Percentiles rank a stretch among this genome's conserved stretches.
phyloP scores from a whole-genome alignment of 2,329 filamentous ascomycete species.

The Lasiodiplodia gonubiensis region DNA sequence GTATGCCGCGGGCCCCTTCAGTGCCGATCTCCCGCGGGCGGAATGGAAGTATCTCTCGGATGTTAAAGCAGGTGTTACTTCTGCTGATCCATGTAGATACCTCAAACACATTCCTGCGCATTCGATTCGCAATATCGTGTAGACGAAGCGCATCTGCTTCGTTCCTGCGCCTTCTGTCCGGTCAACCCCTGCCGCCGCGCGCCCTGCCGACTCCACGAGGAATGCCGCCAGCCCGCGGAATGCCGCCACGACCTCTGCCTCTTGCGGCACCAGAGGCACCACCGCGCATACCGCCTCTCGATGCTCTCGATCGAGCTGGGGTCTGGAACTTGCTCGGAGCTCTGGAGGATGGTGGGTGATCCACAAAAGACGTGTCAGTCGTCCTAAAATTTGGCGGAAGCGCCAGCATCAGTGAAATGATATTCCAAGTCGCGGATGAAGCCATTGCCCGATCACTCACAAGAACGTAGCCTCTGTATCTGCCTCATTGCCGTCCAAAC shows the following conservation, averaged over 20 bases:
- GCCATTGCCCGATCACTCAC: constrained; percentile 54
- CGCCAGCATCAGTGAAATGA: neutral
- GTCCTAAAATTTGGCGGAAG: constrained; percentile 64
- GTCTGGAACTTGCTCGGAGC: constrained; percentile 49
- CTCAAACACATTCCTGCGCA: neutral
- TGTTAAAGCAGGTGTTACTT: neutral
- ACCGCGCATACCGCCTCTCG: constrained; percentile 24
- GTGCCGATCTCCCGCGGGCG: neutral
- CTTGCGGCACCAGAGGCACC: neutral
- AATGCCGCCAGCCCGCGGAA: constrained; percentile 9
- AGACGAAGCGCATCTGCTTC: neutral
- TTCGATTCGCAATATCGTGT: neutral
- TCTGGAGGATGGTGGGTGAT: constrained; percentile 72
- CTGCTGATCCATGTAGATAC: neutral
- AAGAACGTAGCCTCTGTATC: constrained; percentile 84
- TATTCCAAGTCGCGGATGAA: neutral
- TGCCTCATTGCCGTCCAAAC: constrained; percentile 31
- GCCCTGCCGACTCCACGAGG: constrained; percentile 42
- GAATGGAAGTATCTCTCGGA: neutral
- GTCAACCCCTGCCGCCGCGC: constrained; percentile 35
- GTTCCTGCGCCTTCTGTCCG: neutral
- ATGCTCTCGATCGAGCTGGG: constrained; percentile 33
- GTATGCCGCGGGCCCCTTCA: neutral
- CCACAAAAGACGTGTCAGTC: constrained; percentile 88
- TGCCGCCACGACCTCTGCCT: constrained; percentile 16